Evolutionary conservation across 1,139 yeast species (phyloP), one percentile per base, ranked within the genome.

Genomic region (Pichia sp.): DNA sequence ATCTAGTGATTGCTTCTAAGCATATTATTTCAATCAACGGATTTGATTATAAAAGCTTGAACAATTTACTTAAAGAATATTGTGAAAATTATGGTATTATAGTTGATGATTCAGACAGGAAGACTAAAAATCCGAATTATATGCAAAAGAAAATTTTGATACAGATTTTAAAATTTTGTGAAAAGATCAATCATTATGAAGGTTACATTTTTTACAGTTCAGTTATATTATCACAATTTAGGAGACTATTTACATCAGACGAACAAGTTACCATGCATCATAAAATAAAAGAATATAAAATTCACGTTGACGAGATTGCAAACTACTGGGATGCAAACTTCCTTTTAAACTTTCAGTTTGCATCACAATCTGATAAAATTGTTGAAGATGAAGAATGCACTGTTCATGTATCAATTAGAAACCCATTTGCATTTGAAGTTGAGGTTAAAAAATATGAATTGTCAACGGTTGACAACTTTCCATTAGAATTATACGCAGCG

Each of bases 371-470:
- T 63, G 70, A 29, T 60, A 70, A 54, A 18, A 44, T 83, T 18
- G 79, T 84, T 2, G 77, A 75, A 55, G 83, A 79, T 49, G 89
- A 84, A 49, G 67, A 73, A 14, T 75, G 76, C 34, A 81, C 77
- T 57, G 69, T 85, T 33, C 67, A 73, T 22, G 71, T 88, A 1
- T 72, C 75, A 3, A 62, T 93, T 11, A 93, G 87, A 62, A 93
- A 93, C 63, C 96, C 96, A 2, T 89, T 82, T 68, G 79, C 81
- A 13, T 89, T 88, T 66, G 89, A 84, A 48, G 69, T 91, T 13
- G 84, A 81, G 45, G 70, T 93, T 5, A 72, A 73, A 36, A 81
- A 80, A 47, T 65, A 88, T 3, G 66, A 70, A 43, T 68, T 84
- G 3, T 71, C 70, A 0, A 66, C 78, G 66, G 19, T 58, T 10